These are phyloP conservation scores for Papilionanthe hybrid DNA, from an alignment of 116 monocot species.

Conservation along the genomic window DNA sequence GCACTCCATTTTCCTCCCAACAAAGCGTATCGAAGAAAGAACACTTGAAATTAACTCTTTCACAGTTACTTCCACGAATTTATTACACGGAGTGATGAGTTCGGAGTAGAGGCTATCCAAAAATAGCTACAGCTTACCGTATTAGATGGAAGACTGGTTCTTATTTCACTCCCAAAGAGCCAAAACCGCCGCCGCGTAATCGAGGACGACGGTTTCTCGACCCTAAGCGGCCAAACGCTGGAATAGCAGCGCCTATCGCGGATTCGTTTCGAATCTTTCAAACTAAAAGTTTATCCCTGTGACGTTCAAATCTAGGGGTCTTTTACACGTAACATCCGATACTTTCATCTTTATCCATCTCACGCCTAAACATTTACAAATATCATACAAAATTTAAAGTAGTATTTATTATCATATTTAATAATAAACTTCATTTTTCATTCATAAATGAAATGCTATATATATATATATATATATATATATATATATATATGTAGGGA, in stretches of 20 bases:
- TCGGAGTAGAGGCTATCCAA: background rate
- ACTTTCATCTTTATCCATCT: no score
- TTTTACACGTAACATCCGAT: no score
- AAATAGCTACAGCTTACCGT: background rate
- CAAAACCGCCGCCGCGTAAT: background rate
- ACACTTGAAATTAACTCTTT: background rate
- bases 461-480: no score
- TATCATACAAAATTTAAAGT: no score
- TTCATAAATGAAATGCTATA: no score
- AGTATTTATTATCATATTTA: no score
- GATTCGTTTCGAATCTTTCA: background rate
- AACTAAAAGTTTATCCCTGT: no score
- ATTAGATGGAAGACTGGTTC: background rate
- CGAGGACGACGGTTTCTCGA: background rate
- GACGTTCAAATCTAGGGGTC: no score
- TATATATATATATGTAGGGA: no score
- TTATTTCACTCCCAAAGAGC: background rate
- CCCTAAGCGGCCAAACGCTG: background rate
- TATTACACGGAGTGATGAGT: background rate
- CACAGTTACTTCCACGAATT: background rate
- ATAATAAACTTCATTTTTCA: no score
- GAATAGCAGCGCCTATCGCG: background rate
- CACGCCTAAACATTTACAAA: no score
- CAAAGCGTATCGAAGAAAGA: background rate
- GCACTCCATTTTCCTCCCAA: conserved; percentile 16